Conservation (phyloP, 2,329 filamentous ascomycete species). For the Orbilia oligospora region DNA sequence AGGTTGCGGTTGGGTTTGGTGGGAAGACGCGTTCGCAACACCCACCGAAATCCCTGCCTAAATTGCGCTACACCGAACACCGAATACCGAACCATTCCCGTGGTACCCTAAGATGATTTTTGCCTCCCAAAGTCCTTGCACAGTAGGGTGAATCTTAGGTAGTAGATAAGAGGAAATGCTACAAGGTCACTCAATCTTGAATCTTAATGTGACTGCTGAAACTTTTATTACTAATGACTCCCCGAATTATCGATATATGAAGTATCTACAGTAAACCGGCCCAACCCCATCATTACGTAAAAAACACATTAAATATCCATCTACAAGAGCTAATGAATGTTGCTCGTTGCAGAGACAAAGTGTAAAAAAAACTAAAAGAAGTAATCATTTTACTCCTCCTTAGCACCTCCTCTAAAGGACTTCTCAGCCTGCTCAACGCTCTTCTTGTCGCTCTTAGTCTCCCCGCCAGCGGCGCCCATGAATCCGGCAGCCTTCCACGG, state of each 20-base stretch:
- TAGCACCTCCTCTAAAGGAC: slow-evolving; percentile 78
- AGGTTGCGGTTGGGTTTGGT: slow-evolving; percentile 39
- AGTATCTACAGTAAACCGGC: slow-evolving; percentile 33
- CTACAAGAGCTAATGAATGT: slow-evolving; percentile 6
- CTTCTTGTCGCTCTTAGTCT: slow-evolving; percentile 92
- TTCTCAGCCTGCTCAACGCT: slow-evolving; percentile 85
- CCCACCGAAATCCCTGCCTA: slow-evolving; percentile 15
- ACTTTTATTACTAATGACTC: slow-evolving; percentile 20
- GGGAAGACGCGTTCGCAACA: slow-evolving; percentile 59
- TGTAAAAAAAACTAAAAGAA: neutral
- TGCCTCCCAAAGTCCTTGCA: too few species aligned
- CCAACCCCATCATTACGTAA: slow-evolving; percentile 33
- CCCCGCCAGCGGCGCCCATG: slow-evolving; percentile 76
- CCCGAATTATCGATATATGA: slow-evolving; percentile 7
- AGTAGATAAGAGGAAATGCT: neutral
- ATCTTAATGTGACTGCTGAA: neutral
- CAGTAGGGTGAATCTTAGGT: neutral
- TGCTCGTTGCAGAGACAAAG: slow-evolving; percentile 9
- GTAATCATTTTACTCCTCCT: slow-evolving; percentile 75
- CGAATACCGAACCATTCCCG: neutral
- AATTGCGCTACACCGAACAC: neutral
- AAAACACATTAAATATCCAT: slow-evolving; percentile 20
- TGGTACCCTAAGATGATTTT: too few species aligned
- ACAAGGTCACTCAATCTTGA: neutral
- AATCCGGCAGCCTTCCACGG: slow-evolving; percentile 93